A percentile compares a stretch with the other conserved stretches of the same genome.
Evolutionary conservation across 2,329 filamentous ascomycete genomes (phyloP).

Genomic region (Metarhizium guizhouense): DNA sequence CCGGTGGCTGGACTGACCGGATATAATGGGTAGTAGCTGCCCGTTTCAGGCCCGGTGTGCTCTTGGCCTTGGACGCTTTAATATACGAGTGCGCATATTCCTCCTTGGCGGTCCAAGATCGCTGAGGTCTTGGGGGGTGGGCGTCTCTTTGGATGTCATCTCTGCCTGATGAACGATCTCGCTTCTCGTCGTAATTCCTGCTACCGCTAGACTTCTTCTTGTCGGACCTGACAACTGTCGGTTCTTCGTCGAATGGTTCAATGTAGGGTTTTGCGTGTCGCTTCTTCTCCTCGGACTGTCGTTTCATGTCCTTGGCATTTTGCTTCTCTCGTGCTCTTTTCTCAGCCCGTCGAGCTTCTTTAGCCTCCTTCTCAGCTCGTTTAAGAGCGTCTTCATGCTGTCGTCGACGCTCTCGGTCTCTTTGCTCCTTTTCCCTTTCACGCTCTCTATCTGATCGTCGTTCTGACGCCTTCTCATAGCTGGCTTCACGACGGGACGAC

Average conservation of each 20-base stretch:
- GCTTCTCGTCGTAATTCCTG: constrained; percentile 29
- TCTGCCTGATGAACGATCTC: constrained; percentile 23
- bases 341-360: constrained; percentile 23
- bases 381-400: constrained; percentile 16
- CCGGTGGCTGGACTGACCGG: constrained; percentile 19
- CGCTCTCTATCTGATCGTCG: constrained; percentile 32
- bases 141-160: constrained; percentile 19
- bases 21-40: constrained; percentile 14
- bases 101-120: constrained; percentile 13
- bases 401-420: constrained; percentile 16
- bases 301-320: constrained; percentile 29
- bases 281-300: constrained; percentile 28
- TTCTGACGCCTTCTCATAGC: constrained; percentile 37
- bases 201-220: constrained; percentile 30
- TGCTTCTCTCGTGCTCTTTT: constrained; percentile 26
- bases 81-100: constrained; percentile 22
- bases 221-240: constrained; percentile 17
- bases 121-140: constrained; percentile 15
- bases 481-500: constrained; percentile 35
- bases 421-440: constrained; percentile 16
- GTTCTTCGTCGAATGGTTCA: constrained; percentile 25
- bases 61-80: constrained; percentile 20
- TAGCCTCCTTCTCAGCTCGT: constrained; percentile 23
- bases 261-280: constrained; percentile 24
- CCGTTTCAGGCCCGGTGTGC: constrained; percentile 10